Conservation (phyloP, 345 rosid genomes). For the Hirschfeldia incana region DNA sequence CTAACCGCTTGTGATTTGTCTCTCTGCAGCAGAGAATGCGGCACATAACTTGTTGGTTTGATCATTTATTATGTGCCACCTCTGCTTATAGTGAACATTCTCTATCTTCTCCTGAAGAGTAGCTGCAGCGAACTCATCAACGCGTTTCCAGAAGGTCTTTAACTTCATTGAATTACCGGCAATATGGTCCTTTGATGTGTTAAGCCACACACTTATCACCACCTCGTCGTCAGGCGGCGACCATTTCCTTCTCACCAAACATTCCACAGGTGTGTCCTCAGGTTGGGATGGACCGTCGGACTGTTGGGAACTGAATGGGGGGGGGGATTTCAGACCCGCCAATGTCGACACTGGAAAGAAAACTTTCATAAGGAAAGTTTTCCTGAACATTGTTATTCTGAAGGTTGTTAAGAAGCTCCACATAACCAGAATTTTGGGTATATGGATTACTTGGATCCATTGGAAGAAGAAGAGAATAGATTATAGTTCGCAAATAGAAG, state of each 20-base stretch:
- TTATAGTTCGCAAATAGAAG: too few species aligned
- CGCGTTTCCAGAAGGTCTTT: background rate
- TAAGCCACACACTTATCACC: background rate
- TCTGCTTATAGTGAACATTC: background rate
- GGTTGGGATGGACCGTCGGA: background rate
- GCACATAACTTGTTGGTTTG: background rate
- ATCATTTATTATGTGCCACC: background rate
- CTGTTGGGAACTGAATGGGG: too few species aligned
- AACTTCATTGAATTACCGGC: background rate
- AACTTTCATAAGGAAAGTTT: too few species aligned
- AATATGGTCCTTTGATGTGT: background rate
- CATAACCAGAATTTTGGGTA: background rate
- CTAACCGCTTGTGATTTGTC: background rate
- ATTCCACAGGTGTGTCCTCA: background rate
- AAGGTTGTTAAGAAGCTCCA: background rate
- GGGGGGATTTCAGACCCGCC: too few species aligned
- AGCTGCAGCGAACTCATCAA: background rate
- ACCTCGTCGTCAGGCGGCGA: background rate
- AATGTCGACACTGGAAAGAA: too few species aligned
- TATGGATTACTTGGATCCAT: background rate
- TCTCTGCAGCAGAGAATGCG: background rate
- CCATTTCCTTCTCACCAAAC: background rate
- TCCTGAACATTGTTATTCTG: too few species aligned
- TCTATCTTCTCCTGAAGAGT: background rate
- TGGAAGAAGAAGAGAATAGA: background rate